Evolutionary conservation across 148 eudicot genomes (phyloP).

Genomic region (Linanthus parryae): DNA sequence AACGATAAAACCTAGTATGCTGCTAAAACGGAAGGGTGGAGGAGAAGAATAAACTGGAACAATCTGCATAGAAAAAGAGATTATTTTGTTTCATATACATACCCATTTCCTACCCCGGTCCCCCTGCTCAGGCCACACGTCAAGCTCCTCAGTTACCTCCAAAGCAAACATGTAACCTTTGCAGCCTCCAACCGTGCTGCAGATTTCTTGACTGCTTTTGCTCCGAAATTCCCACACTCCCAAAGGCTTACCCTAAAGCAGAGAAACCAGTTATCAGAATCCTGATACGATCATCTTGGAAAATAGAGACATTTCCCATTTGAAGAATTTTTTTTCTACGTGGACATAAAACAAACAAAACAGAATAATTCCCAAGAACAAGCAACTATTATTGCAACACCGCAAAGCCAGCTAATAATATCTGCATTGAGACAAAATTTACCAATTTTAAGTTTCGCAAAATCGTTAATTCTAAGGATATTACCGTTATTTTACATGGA

Average conservation of each 20-base stretch:
- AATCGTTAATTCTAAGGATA: no score
- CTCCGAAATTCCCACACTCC: slow-evolving; percentile 24
- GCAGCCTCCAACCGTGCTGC: slow-evolving; percentile 14
- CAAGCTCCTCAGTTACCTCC: slow-evolving; percentile 20
- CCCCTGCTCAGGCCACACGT: slow-evolving; percentile 14
- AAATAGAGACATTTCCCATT: no score
- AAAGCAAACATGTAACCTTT: slow-evolving; percentile 19
- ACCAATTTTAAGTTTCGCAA: no score
- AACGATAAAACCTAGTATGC: neutral
- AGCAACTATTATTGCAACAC: no score
- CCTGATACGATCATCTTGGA: no score
- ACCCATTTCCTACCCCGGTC: slow-evolving; percentile 21
- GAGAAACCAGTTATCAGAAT: neutral
- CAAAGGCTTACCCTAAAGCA: slow-evolving; percentile 16
- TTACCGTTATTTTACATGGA: no score
- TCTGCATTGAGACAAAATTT: no score
- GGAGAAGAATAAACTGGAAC: neutral
- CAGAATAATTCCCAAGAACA: no score
- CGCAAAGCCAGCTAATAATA: no score
- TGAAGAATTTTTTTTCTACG: no score
- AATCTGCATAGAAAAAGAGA: neutral
- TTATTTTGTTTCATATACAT: slow-evolving; percentile 1
- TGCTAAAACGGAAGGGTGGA: neutral
- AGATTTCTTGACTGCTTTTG: slow-evolving; percentile 22
- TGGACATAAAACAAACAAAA: no score